A percentile compares a stretch with the other conserved stretches of the same genome.
These are phyloP conservation scores for Diaporthe sp. DNA, from an alignment of 2,329 filamentous ascomycete species.

Conservation along the genomic window DNA sequence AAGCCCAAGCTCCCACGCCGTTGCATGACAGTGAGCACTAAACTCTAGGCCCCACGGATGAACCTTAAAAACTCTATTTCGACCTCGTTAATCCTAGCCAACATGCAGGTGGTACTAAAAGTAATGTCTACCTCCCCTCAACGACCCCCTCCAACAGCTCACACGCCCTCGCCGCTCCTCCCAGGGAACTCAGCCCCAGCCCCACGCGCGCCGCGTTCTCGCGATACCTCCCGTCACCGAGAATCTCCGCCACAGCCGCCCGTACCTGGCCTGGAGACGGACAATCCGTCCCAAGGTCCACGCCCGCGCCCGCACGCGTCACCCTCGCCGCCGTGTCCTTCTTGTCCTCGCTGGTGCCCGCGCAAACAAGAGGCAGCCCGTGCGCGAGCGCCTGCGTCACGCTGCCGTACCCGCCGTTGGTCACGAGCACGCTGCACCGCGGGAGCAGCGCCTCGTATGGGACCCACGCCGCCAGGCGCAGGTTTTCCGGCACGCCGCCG, in stretches of 20 bases:
- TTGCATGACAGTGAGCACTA: constrained; percentile 5
- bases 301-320: constrained; percentile 59
- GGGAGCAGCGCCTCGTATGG: constrained; percentile 55
- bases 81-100: not conserved
- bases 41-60: constrained; percentile 3
- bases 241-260: constrained; percentile 50
- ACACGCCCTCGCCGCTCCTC: constrained; percentile 29
- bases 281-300: constrained; percentile 57
- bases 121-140: not conserved
- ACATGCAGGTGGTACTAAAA: no score
- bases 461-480: constrained; percentile 52
- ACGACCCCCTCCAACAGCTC: constrained; percentile 24
- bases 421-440: constrained; percentile 57
- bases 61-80: constrained; percentile 22
- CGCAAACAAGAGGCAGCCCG: constrained; percentile 63
- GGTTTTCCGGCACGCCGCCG: constrained; percentile 46
- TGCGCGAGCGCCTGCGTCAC: constrained; percentile 60
- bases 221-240: constrained; percentile 50
- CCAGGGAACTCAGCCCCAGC: constrained; percentile 41
- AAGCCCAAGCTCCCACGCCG: not conserved
- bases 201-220: constrained; percentile 46
- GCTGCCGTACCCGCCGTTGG: constrained; percentile 64
- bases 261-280: constrained; percentile 50
- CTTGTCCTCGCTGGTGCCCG: constrained; percentile 59
- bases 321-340: constrained; percentile 57